These are phyloP conservation scores for Debaryomycetaceae sp. DNA, from an alignment of 1,139 yeast genomes.

Conservation along the genomic window DNA sequence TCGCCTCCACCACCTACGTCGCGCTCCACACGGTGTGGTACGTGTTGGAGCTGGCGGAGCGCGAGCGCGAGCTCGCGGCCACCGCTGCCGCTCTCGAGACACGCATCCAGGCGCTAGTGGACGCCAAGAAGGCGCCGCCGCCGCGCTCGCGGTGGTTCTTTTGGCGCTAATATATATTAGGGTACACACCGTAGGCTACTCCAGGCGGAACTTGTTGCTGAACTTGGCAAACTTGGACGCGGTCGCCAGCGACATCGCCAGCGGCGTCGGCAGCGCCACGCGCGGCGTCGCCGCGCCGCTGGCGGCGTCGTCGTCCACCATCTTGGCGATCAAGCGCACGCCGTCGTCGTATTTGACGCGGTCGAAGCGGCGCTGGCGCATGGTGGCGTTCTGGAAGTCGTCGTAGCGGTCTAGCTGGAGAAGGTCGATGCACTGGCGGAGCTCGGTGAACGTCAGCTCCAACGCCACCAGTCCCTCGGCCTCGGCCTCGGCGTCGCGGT, in stretches of 20 bases:
- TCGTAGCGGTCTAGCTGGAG: conserved; percentile 36
- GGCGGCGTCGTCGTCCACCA: conserved; percentile 16
- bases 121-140: conserved; percentile 21
- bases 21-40: conserved; percentile 32
- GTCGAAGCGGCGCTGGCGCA: conserved; percentile 40
- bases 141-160: conserved; percentile 19
- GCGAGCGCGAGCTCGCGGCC: conserved; percentile 19
- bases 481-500: conserved; percentile 9
- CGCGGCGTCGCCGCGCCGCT: conserved; percentile 18
- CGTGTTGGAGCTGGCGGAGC: conserved; percentile 28
- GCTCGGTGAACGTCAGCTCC: conserved; percentile 42
- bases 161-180: too few relatives aligned
- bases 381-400: conserved; percentile 37
- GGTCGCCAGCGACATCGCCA: conserved; percentile 24
- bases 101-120: conserved; percentile 28
- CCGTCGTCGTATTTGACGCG: conserved; percentile 42
- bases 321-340: conserved; percentile 30
- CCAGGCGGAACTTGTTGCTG: conserved; percentile 26
- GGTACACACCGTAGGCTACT: too few relatives aligned
- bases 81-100: conserved; percentile 25
- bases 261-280: conserved; percentile 19
- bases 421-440: conserved; percentile 42
- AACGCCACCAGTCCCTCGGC: conserved; percentile 34
- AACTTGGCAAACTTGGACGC: conserved; percentile 42
- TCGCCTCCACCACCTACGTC: conserved; percentile 39